These are phyloP conservation scores for Rhizopus arrhizus DNA, from an alignment of 371 early-diverging fungal genomes.

Conservation along the genomic window DNA sequence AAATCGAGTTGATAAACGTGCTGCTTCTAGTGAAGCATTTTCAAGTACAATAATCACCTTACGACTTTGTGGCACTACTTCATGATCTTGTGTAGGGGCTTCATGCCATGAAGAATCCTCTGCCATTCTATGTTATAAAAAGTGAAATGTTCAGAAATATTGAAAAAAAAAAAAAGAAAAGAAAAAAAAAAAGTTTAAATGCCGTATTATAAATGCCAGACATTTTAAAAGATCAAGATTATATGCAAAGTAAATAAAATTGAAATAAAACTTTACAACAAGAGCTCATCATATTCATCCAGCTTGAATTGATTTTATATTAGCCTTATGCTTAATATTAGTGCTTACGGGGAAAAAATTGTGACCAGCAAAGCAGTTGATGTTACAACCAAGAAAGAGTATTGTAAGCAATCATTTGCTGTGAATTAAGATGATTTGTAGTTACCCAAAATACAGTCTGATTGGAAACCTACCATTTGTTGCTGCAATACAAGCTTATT, in stretches of 20 bases:
- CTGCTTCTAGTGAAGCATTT: constrained; percentile 89
- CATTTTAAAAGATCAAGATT: not conserved
- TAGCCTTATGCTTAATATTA: too few relatives aligned
- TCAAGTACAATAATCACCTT: constrained; percentile 92
- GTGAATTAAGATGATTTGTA: too few relatives aligned
- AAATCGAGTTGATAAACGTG: constrained; percentile 76
- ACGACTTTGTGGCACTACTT: constrained; percentile 19
- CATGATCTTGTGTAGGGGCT: constrained; percentile 31
- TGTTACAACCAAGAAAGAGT: too few relatives aligned
- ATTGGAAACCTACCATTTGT: too few relatives aligned
- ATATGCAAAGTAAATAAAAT: not conserved
- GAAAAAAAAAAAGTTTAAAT: not conserved
- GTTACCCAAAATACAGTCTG: too few relatives aligned
- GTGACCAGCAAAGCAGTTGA: too few relatives aligned
- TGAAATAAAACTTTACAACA: not conserved
- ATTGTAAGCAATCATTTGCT: too few relatives aligned
- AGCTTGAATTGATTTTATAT: too few relatives aligned
- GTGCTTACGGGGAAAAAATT: too few relatives aligned
- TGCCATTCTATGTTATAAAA: constrained; percentile 14
- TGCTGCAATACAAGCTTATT: not conserved
- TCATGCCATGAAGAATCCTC: constrained; percentile 35
- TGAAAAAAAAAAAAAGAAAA: not conserved
- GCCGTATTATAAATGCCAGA: not conserved
- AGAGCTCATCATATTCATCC: too few relatives aligned
- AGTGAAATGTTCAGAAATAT: not conserved